phyloP scores from a whole-genome alignment of 179 eudicot genomes.

The Spergularia azorica region DNA sequence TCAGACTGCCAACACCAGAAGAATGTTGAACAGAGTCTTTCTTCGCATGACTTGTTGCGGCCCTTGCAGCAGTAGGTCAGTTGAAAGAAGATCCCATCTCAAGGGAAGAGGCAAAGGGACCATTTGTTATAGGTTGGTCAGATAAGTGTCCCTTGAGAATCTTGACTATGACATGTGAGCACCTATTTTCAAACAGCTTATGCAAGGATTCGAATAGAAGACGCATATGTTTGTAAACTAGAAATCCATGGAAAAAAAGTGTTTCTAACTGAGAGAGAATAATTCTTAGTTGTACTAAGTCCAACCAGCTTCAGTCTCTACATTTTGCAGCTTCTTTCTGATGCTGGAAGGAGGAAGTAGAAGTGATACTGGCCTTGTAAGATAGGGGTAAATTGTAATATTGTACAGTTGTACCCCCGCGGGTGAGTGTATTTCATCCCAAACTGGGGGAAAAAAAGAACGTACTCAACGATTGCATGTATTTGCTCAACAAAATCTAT shows the following conservation, averaged over 20 bases:
- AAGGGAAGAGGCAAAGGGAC: background rate
- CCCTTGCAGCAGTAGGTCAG: background rate
- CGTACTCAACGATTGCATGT: too few species aligned
- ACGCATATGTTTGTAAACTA: background rate
- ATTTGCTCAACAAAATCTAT: too few species aligned
- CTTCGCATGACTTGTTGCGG: background rate
- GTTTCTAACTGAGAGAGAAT: background rate
- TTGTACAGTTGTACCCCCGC: too few species aligned
- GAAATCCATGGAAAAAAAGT: background rate
- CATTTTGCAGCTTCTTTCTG: background rate
- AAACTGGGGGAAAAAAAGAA: too few species aligned
- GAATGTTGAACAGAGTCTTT: background rate
- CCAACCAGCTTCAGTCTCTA: background rate
- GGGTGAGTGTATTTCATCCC: too few species aligned
- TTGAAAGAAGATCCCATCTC: background rate
- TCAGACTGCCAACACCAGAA: too few species aligned
- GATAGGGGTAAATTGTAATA: too few species aligned
- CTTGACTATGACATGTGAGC: background rate
- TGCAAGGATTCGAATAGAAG: background rate
- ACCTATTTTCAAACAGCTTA: background rate
- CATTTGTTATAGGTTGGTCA: background rate
- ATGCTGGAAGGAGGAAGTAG: background rate
- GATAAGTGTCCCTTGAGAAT: background rate
- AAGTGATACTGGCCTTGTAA: too few species aligned
- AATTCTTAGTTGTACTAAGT: background rate